Conservation (phyloP, 2,329 filamentous ascomycete species). For the Pseudopithomyces chartarum region DNA sequence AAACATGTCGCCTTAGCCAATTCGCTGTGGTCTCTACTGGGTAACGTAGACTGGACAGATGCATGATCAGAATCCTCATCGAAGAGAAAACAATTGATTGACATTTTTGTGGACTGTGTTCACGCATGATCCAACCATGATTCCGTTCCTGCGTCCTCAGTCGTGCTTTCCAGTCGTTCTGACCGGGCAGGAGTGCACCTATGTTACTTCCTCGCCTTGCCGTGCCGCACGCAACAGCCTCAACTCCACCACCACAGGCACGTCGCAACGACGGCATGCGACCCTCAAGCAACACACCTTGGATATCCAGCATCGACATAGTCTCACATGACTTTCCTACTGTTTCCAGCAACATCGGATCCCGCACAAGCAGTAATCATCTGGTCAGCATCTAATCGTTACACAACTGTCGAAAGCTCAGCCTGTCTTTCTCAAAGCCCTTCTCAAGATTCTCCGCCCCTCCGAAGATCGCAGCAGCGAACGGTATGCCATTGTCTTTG, state of each 20-base stretch:
- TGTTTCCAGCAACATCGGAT: slow-evolving; percentile 41
- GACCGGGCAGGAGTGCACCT: slow-evolving; percentile 11
- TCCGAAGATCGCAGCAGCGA: slow-evolving; percentile 17
- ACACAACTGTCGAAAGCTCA: slow-evolving; percentile 28
- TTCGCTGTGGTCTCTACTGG: too few species aligned
- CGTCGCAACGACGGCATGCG: slow-evolving; percentile 14
- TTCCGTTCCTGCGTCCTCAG: background rate
- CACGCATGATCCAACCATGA: background rate
- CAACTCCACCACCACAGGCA: background rate
- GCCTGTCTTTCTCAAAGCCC: slow-evolving; percentile 27
- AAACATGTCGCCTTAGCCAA: background rate
- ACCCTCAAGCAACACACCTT: slow-evolving; percentile 31
- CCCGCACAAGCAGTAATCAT: slow-evolving; percentile 43
- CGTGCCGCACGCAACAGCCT: slow-evolving; percentile 4
- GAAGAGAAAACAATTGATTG: background rate
- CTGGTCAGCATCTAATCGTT: slow-evolving; percentile 36
- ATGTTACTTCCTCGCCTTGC: slow-evolving; percentile 3
- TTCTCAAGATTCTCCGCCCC: slow-evolving; percentile 5
- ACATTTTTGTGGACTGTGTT: background rate
- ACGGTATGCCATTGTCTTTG: slow-evolving; percentile 35
- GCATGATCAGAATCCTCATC: too few species aligned
- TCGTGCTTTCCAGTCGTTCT: background rate
- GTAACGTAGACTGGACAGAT: too few species aligned
- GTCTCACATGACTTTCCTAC: slow-evolving; percentile 45
- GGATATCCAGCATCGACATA: slow-evolving; percentile 46